These are phyloP conservation scores for Dionaea muscipula DNA, from an alignment of 179 eudicot species.

Conservation along the genomic window DNA sequence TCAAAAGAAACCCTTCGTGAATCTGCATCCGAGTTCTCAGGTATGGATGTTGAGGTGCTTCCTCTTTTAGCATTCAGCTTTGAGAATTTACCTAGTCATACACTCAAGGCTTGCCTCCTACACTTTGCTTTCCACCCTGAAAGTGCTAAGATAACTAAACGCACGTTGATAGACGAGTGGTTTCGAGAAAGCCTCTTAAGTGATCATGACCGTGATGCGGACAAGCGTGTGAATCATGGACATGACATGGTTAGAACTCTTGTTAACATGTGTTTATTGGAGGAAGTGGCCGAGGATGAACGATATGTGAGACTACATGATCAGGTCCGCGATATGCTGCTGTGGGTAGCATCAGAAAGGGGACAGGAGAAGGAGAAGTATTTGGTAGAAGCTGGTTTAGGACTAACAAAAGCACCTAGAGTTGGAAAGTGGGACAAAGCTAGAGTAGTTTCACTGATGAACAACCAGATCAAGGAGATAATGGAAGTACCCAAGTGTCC, in stretches of 20 bases:
- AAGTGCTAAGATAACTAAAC: background rate
- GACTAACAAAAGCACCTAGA: background rate
- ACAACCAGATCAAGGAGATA: background rate
- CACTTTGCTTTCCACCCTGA: background rate
- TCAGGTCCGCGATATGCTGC: background rate
- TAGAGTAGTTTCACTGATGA: background rate
- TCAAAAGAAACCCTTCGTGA: slow-evolving; percentile 8
- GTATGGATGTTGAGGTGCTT: slow-evolving; percentile 19
- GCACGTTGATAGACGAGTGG: background rate
- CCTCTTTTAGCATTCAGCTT: slow-evolving; percentile 17
- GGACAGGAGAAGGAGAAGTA: background rate
- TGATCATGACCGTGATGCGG: background rate
- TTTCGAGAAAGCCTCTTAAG: background rate
- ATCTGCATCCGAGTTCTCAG: slow-evolving; percentile 14
- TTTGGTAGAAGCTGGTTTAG: background rate
- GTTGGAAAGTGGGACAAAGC: background rate
- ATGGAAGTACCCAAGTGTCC: background rate
- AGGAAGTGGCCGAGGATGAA: background rate
- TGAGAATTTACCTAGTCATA: slow-evolving; percentile 11
- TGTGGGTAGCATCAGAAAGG: background rate
- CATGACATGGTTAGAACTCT: background rate
- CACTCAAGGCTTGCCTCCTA: slow-evolving; percentile 14
- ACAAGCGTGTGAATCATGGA: background rate
- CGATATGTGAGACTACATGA: background rate
- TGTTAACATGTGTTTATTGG: background rate